Conservation (phyloP, 768 basidiomycete species). For the Royoungia palumana region DNA sequence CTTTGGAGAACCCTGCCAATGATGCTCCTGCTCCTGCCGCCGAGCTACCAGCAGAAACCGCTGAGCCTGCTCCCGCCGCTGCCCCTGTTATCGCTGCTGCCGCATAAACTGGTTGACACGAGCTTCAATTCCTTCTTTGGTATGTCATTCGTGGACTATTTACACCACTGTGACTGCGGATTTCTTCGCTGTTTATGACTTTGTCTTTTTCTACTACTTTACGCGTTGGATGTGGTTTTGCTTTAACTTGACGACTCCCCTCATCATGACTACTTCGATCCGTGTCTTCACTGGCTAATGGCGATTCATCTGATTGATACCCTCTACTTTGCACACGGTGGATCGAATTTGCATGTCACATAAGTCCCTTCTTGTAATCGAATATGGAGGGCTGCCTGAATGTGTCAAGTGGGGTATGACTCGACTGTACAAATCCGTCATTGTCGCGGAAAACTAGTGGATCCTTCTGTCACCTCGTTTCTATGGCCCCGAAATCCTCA, state of each 20-base stretch:
- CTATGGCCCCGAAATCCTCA: conserved; percentile 65
- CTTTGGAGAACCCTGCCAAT: conserved; percentile 74
- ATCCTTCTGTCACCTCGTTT: background rate
- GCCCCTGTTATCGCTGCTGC: conserved; percentile 74
- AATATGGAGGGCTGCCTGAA: conserved; percentile 15
- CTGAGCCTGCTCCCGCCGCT: conserved; percentile 43
- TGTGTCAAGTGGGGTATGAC: conserved; percentile 15
- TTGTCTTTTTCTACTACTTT: conserved; percentile 37
- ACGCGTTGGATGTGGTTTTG: conserved; percentile 60
- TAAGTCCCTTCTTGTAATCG: conserved; percentile 33
- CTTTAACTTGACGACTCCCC: conserved; percentile 54
- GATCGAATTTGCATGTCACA: conserved; percentile 32
- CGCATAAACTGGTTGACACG: conserved; percentile 58
- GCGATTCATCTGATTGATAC: conserved; percentile 64
- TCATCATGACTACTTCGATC: conserved; percentile 62
- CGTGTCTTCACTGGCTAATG: conserved; percentile 62
- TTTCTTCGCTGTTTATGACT: conserved; percentile 35
- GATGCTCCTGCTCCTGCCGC: conserved; percentile 37
- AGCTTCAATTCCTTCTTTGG: conserved; percentile 35
- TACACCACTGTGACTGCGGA: conserved; percentile 38
- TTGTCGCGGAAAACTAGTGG: background rate
- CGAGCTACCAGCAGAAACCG: conserved; percentile 36
- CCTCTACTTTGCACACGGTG: conserved; percentile 32
- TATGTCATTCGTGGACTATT: conserved; percentile 38
- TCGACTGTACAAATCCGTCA: conserved; percentile 13